These are phyloP conservation scores for Berberis thunbergii DNA, from an alignment of 164 flowering plant species.

Conservation along the genomic window DNA sequence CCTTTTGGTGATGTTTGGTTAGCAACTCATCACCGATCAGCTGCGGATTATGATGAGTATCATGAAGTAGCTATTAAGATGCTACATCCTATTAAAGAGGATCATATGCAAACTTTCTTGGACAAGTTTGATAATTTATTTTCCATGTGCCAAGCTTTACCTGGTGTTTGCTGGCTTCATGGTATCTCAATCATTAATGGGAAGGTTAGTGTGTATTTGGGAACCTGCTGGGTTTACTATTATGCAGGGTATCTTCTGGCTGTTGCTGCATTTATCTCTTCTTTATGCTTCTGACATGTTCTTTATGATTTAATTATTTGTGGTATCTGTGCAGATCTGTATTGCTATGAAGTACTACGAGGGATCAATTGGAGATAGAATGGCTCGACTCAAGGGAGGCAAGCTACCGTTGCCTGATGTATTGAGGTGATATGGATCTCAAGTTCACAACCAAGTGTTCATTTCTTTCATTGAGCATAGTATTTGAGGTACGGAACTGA, in stretches of 20 bases:
- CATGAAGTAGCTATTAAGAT: conserved; percentile 90
- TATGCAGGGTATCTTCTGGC: neutral
- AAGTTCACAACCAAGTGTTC: neutral
- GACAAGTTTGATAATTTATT: conserved; percentile 45
- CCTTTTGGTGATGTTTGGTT: conserved; percentile 88
- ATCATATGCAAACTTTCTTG: conserved; percentile 29
- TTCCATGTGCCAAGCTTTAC: conserved; percentile 34
- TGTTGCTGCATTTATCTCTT: neutral
- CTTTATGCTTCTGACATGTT: neutral
- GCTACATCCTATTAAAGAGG: conserved; percentile 59
- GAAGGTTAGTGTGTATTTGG: conserved; percentile 31
- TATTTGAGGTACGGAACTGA: neutral
- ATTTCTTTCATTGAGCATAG: no score
- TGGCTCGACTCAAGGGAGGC: conserved; percentile 65
- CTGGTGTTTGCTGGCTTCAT: conserved; percentile 56
- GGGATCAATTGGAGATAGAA: conserved; percentile 75
- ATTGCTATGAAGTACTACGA: conserved; percentile 80
- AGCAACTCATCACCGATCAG: conserved; percentile 73
- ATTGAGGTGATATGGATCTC: conserved; percentile 47
- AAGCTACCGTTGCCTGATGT: conserved; percentile 59
- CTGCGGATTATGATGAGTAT: conserved; percentile 57
- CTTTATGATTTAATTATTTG: neutral
- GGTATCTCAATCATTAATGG: conserved; percentile 61
- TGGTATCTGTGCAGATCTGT: conserved; percentile 42
- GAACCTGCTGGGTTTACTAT: neutral